These are phyloP conservation scores for Pseudoscleropodium purum DNA, from an alignment of 225 moss, liverwort and hornwort species.

Conservation along the genomic window DNA sequence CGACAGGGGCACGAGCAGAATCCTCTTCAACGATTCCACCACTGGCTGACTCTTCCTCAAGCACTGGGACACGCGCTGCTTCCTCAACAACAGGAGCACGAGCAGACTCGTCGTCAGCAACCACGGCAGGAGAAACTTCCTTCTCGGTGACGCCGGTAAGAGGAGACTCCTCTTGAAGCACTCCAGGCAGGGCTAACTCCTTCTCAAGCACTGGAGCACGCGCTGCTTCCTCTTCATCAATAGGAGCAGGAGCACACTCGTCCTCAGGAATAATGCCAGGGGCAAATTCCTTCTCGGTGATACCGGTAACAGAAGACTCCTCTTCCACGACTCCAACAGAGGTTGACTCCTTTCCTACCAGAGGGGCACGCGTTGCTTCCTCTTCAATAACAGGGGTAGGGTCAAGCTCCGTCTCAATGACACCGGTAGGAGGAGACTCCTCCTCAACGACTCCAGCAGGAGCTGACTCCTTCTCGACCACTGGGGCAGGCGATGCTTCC, in stretches of 20 bases:
- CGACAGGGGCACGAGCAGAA: background rate
- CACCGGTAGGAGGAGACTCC: background rate
- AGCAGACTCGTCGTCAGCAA: background rate
- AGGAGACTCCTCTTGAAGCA: background rate
- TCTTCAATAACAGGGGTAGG: too few relatives aligned
- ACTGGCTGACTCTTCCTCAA: background rate
- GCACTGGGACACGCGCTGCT: background rate
- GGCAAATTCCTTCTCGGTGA: too few relatives aligned
- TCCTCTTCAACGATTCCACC: background rate
- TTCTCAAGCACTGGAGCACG: too few relatives aligned
- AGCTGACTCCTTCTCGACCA: background rate
- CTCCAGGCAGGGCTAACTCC: too few relatives aligned
- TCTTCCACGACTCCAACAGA: too few relatives aligned
- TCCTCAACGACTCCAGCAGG: background rate
- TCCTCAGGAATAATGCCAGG: too few relatives aligned
- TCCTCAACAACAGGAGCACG: background rate
- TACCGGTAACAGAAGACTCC: too few relatives aligned
- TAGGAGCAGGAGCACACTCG: background rate
- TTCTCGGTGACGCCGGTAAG: background rate
- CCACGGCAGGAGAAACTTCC: background rate
- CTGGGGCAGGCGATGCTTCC: background rate
- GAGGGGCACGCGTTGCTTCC: too few relatives aligned
- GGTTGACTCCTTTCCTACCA: background rate
- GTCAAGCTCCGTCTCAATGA: fast-evolving
- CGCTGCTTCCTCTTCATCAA: background rate